Evolutionary conservation across 164 flowering plant genomes (phyloP), one percentile per base, ranked within the genome.

Genomic region (Magnolia changhungtana): DNA sequence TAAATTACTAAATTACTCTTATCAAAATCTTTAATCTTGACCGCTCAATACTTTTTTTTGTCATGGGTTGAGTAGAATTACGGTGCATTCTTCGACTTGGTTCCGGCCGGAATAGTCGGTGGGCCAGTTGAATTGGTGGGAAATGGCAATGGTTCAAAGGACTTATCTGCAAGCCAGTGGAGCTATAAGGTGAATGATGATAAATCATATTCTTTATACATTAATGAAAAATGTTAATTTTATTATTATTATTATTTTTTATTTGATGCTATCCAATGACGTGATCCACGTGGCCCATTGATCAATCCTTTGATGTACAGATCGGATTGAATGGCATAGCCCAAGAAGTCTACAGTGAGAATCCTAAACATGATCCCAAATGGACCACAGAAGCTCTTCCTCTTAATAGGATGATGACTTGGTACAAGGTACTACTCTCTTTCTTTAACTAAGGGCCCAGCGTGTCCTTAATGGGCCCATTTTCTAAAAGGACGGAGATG

Each of bases 151-250:
- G 51, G 85, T 2, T 75, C 83, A 4, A 89, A 86, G 75, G 88
- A 88, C 51, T 78, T 91, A 45, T 87, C 96, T 1, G 7, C 78
- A 0, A 82, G 86, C 66, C 75, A 69, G 20, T 91, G 94, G 93
- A 7, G 77, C 0, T 89, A 89, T 63, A 83, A 85, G 82, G 81
- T 78, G 50, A 55, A 31, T 31, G 37, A 31, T 31, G 37, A 31
- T 31, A 31, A 31, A 31, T 31, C 37, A 31, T 31, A 3, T 31
- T 31, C 1, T 31, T 2, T 31, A 31, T 31, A 31, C 37, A 31
- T 31, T 31, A 31, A 31, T 31, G 37, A 31, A 31, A 31, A 31
- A 23, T 23, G 2, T 31, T 31, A 1, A 31, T 31, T 31, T 31
- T 31, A 31, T 31, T 31, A 1, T 31, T 1, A 1, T 31, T 1